Evolutionary conservation across 305 asterid genomes (phyloP).

Genomic region (Euphrasia arctica): DNA sequence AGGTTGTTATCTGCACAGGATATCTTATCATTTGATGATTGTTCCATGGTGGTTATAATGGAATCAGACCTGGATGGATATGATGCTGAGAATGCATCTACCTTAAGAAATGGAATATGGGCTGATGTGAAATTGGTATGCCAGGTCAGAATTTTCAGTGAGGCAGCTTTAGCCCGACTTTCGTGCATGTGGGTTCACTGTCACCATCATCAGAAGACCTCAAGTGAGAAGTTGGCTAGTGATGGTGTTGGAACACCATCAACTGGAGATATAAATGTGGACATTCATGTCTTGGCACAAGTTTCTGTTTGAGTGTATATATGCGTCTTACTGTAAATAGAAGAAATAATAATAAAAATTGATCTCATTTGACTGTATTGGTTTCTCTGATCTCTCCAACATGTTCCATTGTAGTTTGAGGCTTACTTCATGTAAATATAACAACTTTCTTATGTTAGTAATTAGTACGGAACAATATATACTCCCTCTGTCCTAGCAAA

Average conservation of each 20-base stretch:
- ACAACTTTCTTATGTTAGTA: no score
- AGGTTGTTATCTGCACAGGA: constrained; percentile 19
- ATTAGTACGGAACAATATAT: constrained; percentile 34
- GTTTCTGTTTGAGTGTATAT: constrained; percentile 9
- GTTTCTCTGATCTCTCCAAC: neutral
- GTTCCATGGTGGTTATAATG: constrained; percentile 52
- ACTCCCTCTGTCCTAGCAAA: no score
- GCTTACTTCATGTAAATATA: neutral
- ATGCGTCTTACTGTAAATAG: constrained; percentile 23
- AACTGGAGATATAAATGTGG: constrained; percentile 18
- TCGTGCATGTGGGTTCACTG: constrained; percentile 49
- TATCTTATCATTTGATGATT: constrained; percentile 46
- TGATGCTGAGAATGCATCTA: constrained; percentile 26
- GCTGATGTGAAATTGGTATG: constrained; percentile 44
- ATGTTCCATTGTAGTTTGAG: constrained; percentile 21
- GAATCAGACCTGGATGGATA: constrained; percentile 57
- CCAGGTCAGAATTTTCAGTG: constrained; percentile 45
- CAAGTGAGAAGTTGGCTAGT: constrained; percentile 24
- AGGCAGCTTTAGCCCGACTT: constrained; percentile 47
- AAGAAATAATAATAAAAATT: neutral
- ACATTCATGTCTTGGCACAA: constrained; percentile 40
- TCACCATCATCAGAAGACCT: constrained; percentile 27
- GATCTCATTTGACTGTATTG: neutral
- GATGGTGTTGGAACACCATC: constrained; percentile 19
- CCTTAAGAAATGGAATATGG: constrained; percentile 35